Evolutionary conservation across 148 eudicot genomes (phyloP), one percentile per base, ranked within the genome.

Genomic region (Heliamphora exappendiculata): DNA sequence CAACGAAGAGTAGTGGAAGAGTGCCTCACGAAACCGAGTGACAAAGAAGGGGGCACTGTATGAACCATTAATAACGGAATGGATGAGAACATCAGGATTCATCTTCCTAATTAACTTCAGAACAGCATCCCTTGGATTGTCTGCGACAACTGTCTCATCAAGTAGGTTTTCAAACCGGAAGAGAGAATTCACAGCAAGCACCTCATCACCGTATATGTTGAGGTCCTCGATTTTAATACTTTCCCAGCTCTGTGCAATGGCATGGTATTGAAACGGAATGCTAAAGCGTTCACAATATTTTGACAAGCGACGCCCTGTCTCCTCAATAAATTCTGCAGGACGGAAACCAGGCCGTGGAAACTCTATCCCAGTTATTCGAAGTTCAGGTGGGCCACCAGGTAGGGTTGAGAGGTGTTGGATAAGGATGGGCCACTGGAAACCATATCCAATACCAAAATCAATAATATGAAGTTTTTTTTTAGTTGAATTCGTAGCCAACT

Each of bases 351-450:
- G 76, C 55, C 74, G 78, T 31, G 87, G 87, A 53, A 60, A 8
- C 76, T 84, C 87, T 19, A 84, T 84, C 50, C 85, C 87, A 14
- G 87, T 84, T 20, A 84, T 84, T 33, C 81, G 80, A 55, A 84
- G 84, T 54, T 81, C 75, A 24, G 85, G 81, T 24, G 80, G 59
- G 49, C 85, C 85, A 73, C 70, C 81, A 39, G 82, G 70, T 51
- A 63, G 75, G 7, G 33, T 7, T 19, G 76, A 19, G 28, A 84
- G 87, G 17, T 50, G 59, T 65, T 84, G 75, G 51, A 84, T 81
- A 41, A 84, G 74, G 33, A 76, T 70, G 44, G 87, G 87, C 87
- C 87, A 84, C 74, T 81, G 85, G 73, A 84, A 84, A 67, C 87
- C 87, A 67, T 84, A 84, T 17, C 26, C 63, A 33, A 84, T 79